These are phyloP conservation scores for Begonia peltatifolia DNA, from an alignment of 306 rosid species.

Conservation along the genomic window DNA sequence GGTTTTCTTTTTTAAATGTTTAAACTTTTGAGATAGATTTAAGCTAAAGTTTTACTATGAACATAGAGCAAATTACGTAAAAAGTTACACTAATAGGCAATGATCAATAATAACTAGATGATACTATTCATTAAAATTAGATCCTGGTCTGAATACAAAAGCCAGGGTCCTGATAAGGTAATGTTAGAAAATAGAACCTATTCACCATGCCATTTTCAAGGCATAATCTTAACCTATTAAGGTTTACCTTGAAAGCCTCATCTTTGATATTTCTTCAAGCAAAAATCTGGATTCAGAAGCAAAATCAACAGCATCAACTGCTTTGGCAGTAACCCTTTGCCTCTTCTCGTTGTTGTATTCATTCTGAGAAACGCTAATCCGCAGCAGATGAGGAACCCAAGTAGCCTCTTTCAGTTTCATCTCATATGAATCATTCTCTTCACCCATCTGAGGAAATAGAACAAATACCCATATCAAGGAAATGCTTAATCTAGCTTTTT, in stretches of 20 bases:
- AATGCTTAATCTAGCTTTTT: too few species aligned
- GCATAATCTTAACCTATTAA: slow-evolving; percentile 2
- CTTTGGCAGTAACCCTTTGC: slow-evolving; percentile 60
- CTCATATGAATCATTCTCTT: slow-evolving; percentile 29
- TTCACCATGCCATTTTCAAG: too few species aligned
- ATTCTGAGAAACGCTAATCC: slow-evolving; percentile 64
- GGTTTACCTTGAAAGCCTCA: slow-evolving; percentile 22
- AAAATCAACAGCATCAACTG: slow-evolving; percentile 64
- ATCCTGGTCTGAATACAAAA: background rate
- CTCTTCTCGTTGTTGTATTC: slow-evolving; percentile 78
- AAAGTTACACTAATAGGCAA: too few species aligned
- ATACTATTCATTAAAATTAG: background rate
- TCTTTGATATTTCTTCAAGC: slow-evolving; percentile 75
- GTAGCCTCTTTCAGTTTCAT: slow-evolving; percentile 61
- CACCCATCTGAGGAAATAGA: slow-evolving; percentile 34
- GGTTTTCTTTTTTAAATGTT: too few species aligned
- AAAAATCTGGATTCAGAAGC: slow-evolving; percentile 62
- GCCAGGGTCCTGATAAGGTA: too few species aligned
- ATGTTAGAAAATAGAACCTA: too few species aligned
- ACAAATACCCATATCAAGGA: too few species aligned
- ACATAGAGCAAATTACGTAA: too few species aligned
- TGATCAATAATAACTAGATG: too few species aligned
- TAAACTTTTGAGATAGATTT: too few species aligned
- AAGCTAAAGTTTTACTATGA: too few species aligned
- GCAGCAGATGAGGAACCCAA: slow-evolving; percentile 64